Base-by-base conservation (phyloP, 805 yeast species). In the Pichia rugopelliculosa region DNA sequence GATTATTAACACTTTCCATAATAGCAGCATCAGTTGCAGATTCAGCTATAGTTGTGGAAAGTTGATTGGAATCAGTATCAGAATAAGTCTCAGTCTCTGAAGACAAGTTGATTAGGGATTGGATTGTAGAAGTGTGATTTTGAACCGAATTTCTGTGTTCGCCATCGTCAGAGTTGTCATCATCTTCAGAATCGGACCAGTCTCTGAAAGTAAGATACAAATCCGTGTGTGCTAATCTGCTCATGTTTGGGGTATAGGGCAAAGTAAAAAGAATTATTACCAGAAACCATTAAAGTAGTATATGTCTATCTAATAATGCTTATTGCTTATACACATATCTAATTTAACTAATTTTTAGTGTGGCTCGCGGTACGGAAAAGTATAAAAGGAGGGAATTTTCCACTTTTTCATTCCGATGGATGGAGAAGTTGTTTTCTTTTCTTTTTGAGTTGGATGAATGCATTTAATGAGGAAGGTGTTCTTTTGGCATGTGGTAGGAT, bases 121-220 rank as follows among this genome's bases (percentile, higher is more conserved):
- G 34, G n/a, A 5, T 6, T 30, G 17, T 7, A 7, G 17, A 15
- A 5, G 18, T 3, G 34, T 8, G 7, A 18, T 30, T 30, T 30
- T 30, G 34, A 4, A 6, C 7, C 4, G n/a, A n/a, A 5, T 3
- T 4, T n/a, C 25, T 27, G n/a, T 26, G 24, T 12, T 37, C 24
- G 12, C n/a, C 20, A 23, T 23, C 39, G 20, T 30, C 17, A 12
- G 36, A 36, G 3, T n/a, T n/a, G n/a, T 45, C 41, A 9, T 33
- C 33, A 26, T 40, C 39, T 18, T 22, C 46, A n/a, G 44, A 39
- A 9, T 44, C 36, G 4, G 48, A 45, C 44, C 39, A 40, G 9
- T 45, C 39, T 34, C 44, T 23, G n/a, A 45, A 40, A 2, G 41
- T 45, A 12, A 40, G 25, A 36, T 40, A 34, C 8, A 36, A 5